Evolutionary conservation across 805 yeast genomes (phyloP), one percentile per base, ranked within the genome.

Genomic region (Kodamaea lidongshanica): DNA sequence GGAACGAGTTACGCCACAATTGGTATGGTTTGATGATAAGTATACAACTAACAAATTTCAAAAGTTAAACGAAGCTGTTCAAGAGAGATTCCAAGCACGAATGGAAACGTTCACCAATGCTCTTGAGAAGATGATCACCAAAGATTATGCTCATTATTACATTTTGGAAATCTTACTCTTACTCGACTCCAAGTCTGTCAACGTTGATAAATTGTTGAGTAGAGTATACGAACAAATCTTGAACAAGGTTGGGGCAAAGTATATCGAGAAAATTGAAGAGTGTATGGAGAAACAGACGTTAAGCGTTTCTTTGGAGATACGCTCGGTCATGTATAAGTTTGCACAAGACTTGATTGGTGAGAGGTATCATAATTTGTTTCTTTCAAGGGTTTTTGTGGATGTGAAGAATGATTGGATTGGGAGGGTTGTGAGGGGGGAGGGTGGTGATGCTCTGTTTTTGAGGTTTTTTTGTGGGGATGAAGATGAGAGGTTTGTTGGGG

Each of bases 341-440:
- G 31, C 50, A 1, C 31, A 35, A 8, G 27, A 13, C 12, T 28
- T 18, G 24, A 10, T 13, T 26, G 33, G 15, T 12, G 23, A 28
- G n/a, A 39, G 41, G 7, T 45, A 39, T 25, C 40, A 48, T 14
- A 41, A 39, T 8, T 44, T 58, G 8, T 55, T 54, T 27, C 36
- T 46, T 34, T 45, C 50, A 22, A 34, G 30, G 1, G 30, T 37
- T 12, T 39, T 46, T 10, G 39, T 23, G 12, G 25, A 35, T n/a
- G 29, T 32, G n/a, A 64, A 63, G 38, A 56, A 56, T 32, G 30
- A 42, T 4, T 61, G 66, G 67, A 30, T 50, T 16, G 30, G 30
- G 14, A 30, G 35, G 4, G 16, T 24, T n/a, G 27, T 39, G 2
- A 12, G 25, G 11, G 26, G n/a, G n/a, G n/a, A n/a, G n/a, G n/a